phyloP scores from a whole-genome alignment of 2,329 filamentous ascomycete genomes.

The Phyllosticta citriasiana region DNA sequence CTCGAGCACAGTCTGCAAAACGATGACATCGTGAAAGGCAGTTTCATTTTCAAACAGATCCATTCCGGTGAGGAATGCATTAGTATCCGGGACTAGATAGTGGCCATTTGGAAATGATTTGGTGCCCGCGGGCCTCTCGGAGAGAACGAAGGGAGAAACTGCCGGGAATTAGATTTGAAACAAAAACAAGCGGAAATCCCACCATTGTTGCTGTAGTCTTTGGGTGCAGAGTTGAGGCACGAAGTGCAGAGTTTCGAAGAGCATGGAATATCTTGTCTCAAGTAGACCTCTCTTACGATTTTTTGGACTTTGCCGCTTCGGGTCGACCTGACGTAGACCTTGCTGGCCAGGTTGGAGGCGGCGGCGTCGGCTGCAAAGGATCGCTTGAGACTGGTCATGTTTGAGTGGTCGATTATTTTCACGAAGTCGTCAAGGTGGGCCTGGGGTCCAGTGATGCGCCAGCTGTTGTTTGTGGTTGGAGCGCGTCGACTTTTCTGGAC shows the following conservation, averaged over 20 bases:
- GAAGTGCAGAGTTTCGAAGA: slow-evolving; percentile 77
- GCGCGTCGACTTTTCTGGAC: slow-evolving; percentile 3
- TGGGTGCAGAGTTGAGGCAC: slow-evolving; percentile 66
- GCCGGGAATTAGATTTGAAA: slow-evolving; percentile 8
- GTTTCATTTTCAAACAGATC: slow-evolving; percentile 89
- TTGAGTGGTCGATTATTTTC: neutral
- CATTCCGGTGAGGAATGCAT: slow-evolving; percentile 91
- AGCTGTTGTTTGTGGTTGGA: neutral
- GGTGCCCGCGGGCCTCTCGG: slow-evolving; percentile 76
- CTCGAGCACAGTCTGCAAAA: slow-evolving; percentile 91
- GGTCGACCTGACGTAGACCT: slow-evolving; percentile 89
- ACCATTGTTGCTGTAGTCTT: slow-evolving; percentile 72
- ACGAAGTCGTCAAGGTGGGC: neutral
- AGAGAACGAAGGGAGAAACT: slow-evolving; percentile 80
- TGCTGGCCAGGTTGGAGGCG: slow-evolving; percentile 77
- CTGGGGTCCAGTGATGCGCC: neutral
- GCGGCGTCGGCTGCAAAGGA: slow-evolving; percentile 43
- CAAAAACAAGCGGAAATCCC: slow-evolving; percentile 14
- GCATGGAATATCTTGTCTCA: slow-evolving; percentile 94
- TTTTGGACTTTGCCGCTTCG: slow-evolving; percentile 97
- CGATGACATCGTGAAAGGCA: slow-evolving; percentile 92
- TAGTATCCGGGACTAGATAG: slow-evolving; percentile 92
- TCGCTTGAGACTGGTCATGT: slow-evolving; percentile 54
- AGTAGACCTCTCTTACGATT: slow-evolving; percentile 92
- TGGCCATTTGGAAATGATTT: slow-evolving; percentile 76